Evolutionary conservation across 805 yeast species (phyloP).

Genomic region (Wickerhamiella azymoides): DNA sequence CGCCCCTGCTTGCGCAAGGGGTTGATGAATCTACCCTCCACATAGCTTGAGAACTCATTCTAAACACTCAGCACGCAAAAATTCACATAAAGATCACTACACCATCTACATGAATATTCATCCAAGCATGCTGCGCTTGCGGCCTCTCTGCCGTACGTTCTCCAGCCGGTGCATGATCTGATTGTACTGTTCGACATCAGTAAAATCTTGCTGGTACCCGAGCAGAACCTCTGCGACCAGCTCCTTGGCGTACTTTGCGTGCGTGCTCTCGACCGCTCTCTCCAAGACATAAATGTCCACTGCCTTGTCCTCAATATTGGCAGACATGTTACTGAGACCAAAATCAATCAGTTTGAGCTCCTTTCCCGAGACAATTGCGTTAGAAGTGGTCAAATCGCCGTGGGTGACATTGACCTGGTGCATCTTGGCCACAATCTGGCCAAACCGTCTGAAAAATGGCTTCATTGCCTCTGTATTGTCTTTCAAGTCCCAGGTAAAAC

Average conservation of each 20-base stretch:
- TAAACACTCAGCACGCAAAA: too few species aligned
- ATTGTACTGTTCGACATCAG: constrained; percentile 20
- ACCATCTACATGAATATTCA: constrained; percentile 15
- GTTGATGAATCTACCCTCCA: too few species aligned
- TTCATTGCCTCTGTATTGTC: constrained; percentile 11
- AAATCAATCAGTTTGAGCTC: constrained; percentile 64
- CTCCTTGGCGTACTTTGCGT: constrained; percentile 51
- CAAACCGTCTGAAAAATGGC: constrained; percentile 21
- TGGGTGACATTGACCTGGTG: constrained; percentile 73
- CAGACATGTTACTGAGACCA: constrained; percentile 69
- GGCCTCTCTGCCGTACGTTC: constrained; percentile 80
- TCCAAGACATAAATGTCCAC: constrained; percentile 94
- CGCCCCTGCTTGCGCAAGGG: too few species aligned
- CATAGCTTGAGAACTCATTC: too few species aligned
- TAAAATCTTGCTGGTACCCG: constrained; percentile 37
- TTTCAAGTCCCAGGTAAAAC: constrained; percentile 24
- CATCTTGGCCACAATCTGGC: constrained; percentile 44
- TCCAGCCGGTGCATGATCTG: constrained; percentile 56
- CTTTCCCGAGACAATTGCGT: constrained; percentile 36
- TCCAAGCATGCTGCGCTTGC: constrained; percentile 92
- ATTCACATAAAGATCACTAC: too few species aligned
- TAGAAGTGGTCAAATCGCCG: constrained; percentile 90
- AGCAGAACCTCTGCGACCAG: constrained; percentile 60
- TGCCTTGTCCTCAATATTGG: constrained; percentile 65
- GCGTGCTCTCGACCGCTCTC: constrained; percentile 82